Evolutionary conservation across 805 yeast species (phyloP).

Genomic region (Ogataea zsoltii): DNA sequence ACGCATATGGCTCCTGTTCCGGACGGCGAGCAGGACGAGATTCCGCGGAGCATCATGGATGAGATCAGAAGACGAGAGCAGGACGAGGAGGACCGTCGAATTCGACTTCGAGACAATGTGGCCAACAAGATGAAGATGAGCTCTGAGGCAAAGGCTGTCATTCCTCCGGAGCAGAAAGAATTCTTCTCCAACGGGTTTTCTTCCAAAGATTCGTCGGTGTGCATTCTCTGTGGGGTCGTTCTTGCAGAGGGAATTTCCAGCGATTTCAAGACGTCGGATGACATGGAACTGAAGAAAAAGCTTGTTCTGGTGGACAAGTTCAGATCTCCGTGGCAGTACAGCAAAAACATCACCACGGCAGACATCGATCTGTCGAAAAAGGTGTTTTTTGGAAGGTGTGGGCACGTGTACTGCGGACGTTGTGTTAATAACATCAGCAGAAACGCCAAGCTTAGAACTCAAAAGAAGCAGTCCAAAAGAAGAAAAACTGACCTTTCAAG

Average conservation of each 20-base stretch:
- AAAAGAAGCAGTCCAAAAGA: slow-evolving; percentile 21
- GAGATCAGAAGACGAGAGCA: slow-evolving; percentile 31
- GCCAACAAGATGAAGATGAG: slow-evolving; percentile 24
- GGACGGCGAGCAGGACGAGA: slow-evolving; percentile 19
- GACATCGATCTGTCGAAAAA: slow-evolving; percentile 66
- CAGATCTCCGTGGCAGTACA: slow-evolving; percentile 67
- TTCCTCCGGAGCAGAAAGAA: slow-evolving; percentile 14
- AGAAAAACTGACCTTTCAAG: slow-evolving; percentile 23
- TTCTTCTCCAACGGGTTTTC: slow-evolving; percentile 32
- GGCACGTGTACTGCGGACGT: slow-evolving; percentile 85
- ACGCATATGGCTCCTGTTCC: neutral
- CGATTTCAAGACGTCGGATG: slow-evolving; percentile 37
- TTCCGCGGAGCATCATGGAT: slow-evolving; percentile 32
- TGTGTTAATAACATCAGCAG: slow-evolving; percentile 70
- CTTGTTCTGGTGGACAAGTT: slow-evolving; percentile 30
- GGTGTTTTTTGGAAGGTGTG: slow-evolving; percentile 69
- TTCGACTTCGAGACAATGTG: slow-evolving; percentile 21
- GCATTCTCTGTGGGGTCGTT: slow-evolving; percentile 70
- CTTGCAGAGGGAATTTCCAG: slow-evolving; percentile 75
- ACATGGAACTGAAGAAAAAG: slow-evolving; percentile 26
- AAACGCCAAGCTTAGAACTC: slow-evolving; percentile 16
- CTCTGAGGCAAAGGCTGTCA: slow-evolving; percentile 15
- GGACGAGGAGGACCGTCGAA: slow-evolving; percentile 27
- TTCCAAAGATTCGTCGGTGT: slow-evolving; percentile 42
- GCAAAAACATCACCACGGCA: slow-evolving; percentile 45